A percentile compares a stretch with the other conserved stretches of the same genome.
These are phyloP conservation scores for Fusarium gaditjirri DNA, from an alignment of 2,329 filamentous ascomycete genomes.

Conservation along the genomic window DNA sequence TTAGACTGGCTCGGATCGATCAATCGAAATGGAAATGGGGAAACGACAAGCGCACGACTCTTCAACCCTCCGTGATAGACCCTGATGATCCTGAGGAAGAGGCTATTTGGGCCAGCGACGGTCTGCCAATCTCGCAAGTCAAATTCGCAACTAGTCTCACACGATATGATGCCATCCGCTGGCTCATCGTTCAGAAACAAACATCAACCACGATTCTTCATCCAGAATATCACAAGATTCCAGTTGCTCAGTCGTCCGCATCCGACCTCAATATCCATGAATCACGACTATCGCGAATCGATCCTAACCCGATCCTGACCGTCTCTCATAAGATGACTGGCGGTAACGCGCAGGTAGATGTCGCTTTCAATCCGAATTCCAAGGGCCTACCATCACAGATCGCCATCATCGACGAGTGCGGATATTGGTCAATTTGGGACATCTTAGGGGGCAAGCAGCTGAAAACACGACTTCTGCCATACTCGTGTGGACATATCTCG, in stretches of 20 bases:
- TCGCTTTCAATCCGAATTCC: conserved; percentile 69
- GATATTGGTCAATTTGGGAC: conserved; percentile 76
- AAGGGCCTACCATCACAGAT: conserved; percentile 66
- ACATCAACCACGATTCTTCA: conserved; percentile 63
- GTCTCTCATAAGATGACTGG: conserved; percentile 65
- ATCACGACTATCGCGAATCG: conserved; percentile 61
- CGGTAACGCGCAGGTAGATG: conserved; percentile 67
- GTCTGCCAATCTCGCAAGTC: conserved; percentile 61
- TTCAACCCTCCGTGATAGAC: conserved; percentile 60
- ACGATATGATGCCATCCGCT: conserved; percentile 55
- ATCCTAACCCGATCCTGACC: conserved; percentile 64
- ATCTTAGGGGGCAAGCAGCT: conserved; percentile 55
- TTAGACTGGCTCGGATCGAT: conserved; percentile 65
- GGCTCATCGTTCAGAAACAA: conserved; percentile 65
- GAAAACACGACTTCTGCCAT: conserved; percentile 49
- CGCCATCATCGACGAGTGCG: conserved; percentile 71
- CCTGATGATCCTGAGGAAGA: conserved; percentile 57
- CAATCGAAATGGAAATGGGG: conserved; percentile 67
- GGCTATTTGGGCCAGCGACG: conserved; percentile 64
- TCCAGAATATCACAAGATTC: conserved; percentile 59
- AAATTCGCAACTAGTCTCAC: conserved; percentile 58
- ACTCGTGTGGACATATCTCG: conserved; percentile 57
- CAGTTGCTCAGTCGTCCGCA: conserved; percentile 43
- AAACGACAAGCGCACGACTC: conserved; percentile 54
- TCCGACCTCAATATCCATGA: conserved; percentile 24